Evolutionary conservation across 1,284 basidiomycete genomes (phyloP).

Genomic region (Agroathelia rolfsii): DNA sequence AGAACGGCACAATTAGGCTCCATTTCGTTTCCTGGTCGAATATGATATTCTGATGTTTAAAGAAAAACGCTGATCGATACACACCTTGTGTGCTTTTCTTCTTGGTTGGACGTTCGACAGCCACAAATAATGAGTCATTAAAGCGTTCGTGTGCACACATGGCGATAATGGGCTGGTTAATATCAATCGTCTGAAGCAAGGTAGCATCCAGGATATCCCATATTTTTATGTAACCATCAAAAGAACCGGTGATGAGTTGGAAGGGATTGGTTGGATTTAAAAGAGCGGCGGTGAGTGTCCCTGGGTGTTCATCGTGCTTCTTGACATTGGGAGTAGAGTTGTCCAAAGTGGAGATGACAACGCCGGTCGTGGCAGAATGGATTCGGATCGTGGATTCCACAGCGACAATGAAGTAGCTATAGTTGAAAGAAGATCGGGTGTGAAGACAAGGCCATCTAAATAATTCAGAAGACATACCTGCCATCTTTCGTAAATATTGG

Average conservation of each 20-base stretch:
- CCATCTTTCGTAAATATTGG: slow-evolving; percentile 81
- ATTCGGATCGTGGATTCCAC: slow-evolving; percentile 73
- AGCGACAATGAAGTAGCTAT: slow-evolving; percentile 82
- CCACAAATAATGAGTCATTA: slow-evolving; percentile 62
- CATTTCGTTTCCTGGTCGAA: slow-evolving; percentile 9
- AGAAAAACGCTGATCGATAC: slow-evolving; percentile 14
- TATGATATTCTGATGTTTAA: slow-evolving; percentile 10
- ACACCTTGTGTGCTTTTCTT: slow-evolving; percentile 35
- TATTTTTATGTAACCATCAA: slow-evolving; percentile 77
- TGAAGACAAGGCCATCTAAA: slow-evolving; percentile 8
- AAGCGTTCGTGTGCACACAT: slow-evolving; percentile 61
- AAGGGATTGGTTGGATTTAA: slow-evolving; percentile 83
- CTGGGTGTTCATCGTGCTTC: slow-evolving; percentile 38
- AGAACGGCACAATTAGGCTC: slow-evolving; percentile 48
- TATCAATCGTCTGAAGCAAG: slow-evolving; percentile 64
- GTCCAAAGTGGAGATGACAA: slow-evolving; percentile 73
- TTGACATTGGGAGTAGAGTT: slow-evolving; percentile 24
- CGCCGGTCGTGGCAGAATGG: slow-evolving; percentile 65
- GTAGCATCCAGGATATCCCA: slow-evolving; percentile 93
- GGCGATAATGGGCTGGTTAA: slow-evolving; percentile 65
- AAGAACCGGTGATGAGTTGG: slow-evolving; percentile 81
- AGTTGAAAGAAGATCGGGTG: slow-evolving; percentile 10
- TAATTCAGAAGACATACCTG: slow-evolving; percentile 42
- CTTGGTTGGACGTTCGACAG: slow-evolving; percentile 43
- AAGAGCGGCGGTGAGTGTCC: slow-evolving; percentile 64